Evolutionary conservation across 306 rosid species (phyloP).

Genomic region (Vigna trinervia): DNA sequence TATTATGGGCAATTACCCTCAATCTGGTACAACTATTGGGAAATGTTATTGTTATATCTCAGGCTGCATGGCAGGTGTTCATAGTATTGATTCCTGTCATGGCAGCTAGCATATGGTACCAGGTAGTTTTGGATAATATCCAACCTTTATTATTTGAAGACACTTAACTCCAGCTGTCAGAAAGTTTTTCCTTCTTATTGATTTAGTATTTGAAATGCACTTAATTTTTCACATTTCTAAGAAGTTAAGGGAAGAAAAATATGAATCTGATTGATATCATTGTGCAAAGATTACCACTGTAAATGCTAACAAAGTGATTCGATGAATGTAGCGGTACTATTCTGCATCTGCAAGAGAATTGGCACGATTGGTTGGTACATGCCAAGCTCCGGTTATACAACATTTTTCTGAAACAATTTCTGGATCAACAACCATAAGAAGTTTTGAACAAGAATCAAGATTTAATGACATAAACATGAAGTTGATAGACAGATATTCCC

Average conservation of each 20-base stretch:
- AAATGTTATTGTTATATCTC: constrained; percentile 46
- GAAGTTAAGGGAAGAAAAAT: neutral
- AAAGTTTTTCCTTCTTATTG: neutral
- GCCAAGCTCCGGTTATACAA: constrained; percentile 90
- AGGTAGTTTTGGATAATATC: constrained; percentile 43
- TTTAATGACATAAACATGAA: constrained; percentile 71
- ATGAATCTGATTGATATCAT: constrained; percentile 1
- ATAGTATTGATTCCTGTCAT: constrained; percentile 52
- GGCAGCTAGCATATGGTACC: constrained; percentile 53
- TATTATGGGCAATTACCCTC: constrained; percentile 6
- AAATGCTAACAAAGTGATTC: constrained; percentile 3
- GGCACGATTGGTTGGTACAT: constrained; percentile 76
- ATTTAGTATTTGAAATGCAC: neutral
- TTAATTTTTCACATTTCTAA: constrained; percentile 1
- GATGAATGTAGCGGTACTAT: constrained; percentile 66
- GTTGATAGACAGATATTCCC: constrained; percentile 68
- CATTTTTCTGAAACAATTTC: constrained; percentile 86
- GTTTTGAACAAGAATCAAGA: constrained; percentile 77
- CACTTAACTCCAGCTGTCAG: neutral
- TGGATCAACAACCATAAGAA: constrained; percentile 78
- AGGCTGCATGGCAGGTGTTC: constrained; percentile 48
- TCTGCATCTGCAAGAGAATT: constrained; percentile 74
- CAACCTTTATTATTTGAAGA: neutral
- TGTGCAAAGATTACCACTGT: neutral
- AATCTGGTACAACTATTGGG: constrained; percentile 23